Base-by-base conservation (phyloP, 495 filamentous ascomycete genomes). In the Evernia prunastri region DNA sequence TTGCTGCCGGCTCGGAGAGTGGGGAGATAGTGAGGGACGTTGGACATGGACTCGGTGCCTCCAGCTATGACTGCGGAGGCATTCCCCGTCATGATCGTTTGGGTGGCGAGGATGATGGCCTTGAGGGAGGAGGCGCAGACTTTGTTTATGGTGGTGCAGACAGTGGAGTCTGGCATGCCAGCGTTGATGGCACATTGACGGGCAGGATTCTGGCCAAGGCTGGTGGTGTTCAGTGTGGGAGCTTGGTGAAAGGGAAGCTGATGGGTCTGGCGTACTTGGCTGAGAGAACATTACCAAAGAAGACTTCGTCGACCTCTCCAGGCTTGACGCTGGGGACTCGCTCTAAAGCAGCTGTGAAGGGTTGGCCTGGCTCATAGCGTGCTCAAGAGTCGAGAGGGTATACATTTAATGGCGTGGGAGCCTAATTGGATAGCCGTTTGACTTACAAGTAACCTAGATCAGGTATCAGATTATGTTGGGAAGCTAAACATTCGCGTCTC, bases 1-100 rank as follows among this genome's bases (percentile, higher is more conserved):
- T 96, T 96, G 72, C 86, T 84, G 57, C 94, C 94, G 58, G 76
- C 84, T 68, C 94, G 89, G 33, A 92, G 79, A 70, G 79, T 87
- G 53, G 91, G 90, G 53, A 96, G 85, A 80, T 98, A 98, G 79
- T 97, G 92, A n/a, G 95, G 95, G 57, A 86, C 82, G 79, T 97
- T 97, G 66, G 90, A 92, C 94, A 98, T 98, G 77, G 90, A 94
- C 81, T 98, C 94, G 64, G 92, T 84, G 64, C 94, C 94, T 69
- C 93, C 94, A 49, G 90, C 95, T 20, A 98, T 88, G 45, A 97
- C 86, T 66, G 94, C 84, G 58, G 89, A 86, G 67, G 94, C 92
- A 70, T 87, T 94, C 66, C 94, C 92, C 37, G 91, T 96, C 71
- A 96, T 91, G 75, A 98, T 97, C 66, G 91, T 96, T 79, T 97